phyloP scores from a whole-genome alignment of 225 moss, liverwort and hornwort genomes.

The Ulota crispa region DNA sequence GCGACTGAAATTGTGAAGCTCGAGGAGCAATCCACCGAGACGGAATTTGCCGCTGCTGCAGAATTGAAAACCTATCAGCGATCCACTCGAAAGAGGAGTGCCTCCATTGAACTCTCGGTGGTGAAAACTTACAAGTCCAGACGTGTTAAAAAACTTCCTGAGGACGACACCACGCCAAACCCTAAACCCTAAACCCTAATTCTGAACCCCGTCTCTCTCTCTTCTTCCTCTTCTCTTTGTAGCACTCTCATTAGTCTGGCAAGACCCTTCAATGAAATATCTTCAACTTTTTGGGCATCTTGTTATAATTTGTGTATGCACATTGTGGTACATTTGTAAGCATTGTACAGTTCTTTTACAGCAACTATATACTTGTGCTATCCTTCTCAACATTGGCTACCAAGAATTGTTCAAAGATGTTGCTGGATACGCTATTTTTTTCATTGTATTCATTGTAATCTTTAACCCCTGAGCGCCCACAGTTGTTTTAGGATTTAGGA shows the following conservation, averaged over 20 bases:
- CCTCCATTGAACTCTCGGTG: not conserved
- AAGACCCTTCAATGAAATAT: not conserved
- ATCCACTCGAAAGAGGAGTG: not conserved
- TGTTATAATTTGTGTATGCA: no score
- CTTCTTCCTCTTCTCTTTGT: not conserved
- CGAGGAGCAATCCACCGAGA: slow-evolving; percentile 3
- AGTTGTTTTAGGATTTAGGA: no score
- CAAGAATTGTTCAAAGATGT: no score
- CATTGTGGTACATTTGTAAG: no score
- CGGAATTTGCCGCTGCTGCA: not conserved
- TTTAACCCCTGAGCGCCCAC: no score
- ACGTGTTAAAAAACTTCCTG: slow-evolving; percentile 9
- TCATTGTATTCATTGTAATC: no score
- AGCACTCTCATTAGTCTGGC: not conserved
- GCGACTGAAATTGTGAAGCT: not conserved
- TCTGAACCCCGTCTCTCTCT: not conserved
- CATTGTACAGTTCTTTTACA: no score
- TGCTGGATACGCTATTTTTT: no score
- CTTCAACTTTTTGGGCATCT: no score
- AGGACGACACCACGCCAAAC: not conserved
- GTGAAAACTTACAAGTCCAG: slow-evolving; percentile 25
- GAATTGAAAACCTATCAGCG: slow-evolving; percentile 47
- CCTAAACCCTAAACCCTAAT: not conserved
- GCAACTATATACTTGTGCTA: no score
- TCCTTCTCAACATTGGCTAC: no score